Base-by-base conservation (phyloP, 208 protist species). In the Vickermania spadyakhi region DNA sequence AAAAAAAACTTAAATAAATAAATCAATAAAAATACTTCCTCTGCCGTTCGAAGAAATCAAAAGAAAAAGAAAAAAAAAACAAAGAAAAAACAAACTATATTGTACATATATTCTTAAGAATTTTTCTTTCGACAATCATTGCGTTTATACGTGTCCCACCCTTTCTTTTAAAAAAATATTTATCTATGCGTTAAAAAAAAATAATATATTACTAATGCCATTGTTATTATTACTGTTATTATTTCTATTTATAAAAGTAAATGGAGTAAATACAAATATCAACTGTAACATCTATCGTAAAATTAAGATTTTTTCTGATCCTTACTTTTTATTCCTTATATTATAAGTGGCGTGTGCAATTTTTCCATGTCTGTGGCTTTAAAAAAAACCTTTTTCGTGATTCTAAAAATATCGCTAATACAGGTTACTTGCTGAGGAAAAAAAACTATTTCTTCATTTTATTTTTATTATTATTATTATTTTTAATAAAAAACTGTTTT, bases 11-110 rank as follows among this genome's bases (percentile, higher is more conserved):
- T 53, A 63, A 22, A 55, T 25, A 28, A 53, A 61, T 31, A 29
- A 29, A 49, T 59, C 25, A 1, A 68, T 63, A 63, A 49, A 62
- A 14, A 69, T 58, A 59, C 31, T 52, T 41, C 53, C 28, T 31
- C 14, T 26, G 28, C 28, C 13, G 2, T 21, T 51, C 7, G n/a
- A 22, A 62, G 49, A 73, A 58, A 36, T 56, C 36, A 41, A 31
- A 28, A 58, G 36, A 71, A 61, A 27, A 62, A 67, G 59, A 57
- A 63, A 28, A 64, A 0, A 58, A 5, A 30, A 57, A 31, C 1
- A 62, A 2, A 25, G 2, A 52, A 18, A 70, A 45, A 5, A 31
- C 18, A 18, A 2, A 56, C 36, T 42, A 58, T 54, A 25, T n/a
- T n/a, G 42, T 41, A 51, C 50, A 18, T 26, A 28, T 22, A 64